phyloP scores from a whole-genome alignment of 306 rosid species.

The Albizia julibrissin region DNA sequence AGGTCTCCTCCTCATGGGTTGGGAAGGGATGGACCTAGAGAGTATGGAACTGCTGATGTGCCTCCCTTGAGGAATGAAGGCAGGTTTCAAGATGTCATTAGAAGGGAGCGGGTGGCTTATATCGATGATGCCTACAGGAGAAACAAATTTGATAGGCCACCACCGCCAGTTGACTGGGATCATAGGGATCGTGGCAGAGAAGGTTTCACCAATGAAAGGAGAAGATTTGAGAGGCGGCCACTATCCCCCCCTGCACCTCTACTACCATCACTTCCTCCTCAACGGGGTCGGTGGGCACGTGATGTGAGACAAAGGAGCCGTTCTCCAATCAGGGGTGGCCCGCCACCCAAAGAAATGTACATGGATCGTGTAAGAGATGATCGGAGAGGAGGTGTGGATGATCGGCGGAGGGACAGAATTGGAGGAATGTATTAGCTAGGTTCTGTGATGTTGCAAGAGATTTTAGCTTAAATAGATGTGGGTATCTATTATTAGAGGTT shows the following conservation, averaged over 20 bases:
- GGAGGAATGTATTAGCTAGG: conserved; percentile 55
- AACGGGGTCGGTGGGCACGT: conserved; percentile 63
- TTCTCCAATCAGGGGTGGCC: conserved; percentile 53
- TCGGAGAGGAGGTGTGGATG: conserved; percentile 41
- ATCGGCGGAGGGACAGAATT: conserved; percentile 51
- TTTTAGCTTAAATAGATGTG: conserved; percentile 21
- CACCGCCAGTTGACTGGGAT: conserved; percentile 67
- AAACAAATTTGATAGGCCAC: conserved; percentile 75
- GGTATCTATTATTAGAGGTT: conserved; percentile 14
- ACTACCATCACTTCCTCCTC: conserved; percentile 47
- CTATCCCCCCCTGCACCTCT: conserved; percentile 65
- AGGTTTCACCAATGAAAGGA: conserved; percentile 60
- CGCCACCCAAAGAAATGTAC: conserved; percentile 52
- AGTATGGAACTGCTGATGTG: conserved; percentile 63
- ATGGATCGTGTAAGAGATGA: conserved; percentile 44
- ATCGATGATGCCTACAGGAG: conserved; percentile 69
- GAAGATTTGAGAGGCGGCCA: conserved; percentile 74
- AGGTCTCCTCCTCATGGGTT: conserved; percentile 88
- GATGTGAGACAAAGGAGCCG: conserved; percentile 64
- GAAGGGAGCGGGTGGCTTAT: conserved; percentile 64
- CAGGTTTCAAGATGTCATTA: conserved; percentile 64
- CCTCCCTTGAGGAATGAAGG: conserved; percentile 74
- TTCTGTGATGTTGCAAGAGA: conserved; percentile 4
- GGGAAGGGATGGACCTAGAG: conserved; percentile 77
- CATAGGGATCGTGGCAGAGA: conserved; percentile 78